Evolutionary conservation across 2,329 filamentous ascomycete genomes (phyloP).

Genomic region (Penicillium sp.): DNA sequence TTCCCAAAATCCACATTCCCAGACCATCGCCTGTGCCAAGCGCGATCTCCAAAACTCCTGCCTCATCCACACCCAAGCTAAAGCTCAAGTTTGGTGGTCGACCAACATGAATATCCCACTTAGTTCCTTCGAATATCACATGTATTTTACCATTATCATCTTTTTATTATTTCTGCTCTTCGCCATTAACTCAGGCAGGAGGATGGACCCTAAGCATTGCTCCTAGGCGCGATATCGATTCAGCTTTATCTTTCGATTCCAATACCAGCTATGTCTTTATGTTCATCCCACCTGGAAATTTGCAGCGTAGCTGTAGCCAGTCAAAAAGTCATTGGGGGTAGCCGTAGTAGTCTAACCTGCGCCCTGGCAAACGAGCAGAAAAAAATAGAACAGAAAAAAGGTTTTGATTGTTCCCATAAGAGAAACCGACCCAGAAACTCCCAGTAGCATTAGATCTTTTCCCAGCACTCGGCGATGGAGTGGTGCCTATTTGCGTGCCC

Average conservation of each 20-base stretch:
- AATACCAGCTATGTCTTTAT: slow-evolving; percentile 10
- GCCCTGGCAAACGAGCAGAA: slow-evolving; percentile 3
- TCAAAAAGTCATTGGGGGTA: slow-evolving; percentile 1
- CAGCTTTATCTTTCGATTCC: slow-evolving; percentile 7
- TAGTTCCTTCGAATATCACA: slow-evolving; percentile 9
- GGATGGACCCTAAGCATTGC: slow-evolving; percentile 12
- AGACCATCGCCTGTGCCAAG: slow-evolving; percentile 31
- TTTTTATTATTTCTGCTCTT: slow-evolving; percentile 13
- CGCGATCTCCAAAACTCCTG: slow-evolving; percentile 27
- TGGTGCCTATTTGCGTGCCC: slow-evolving; percentile 11
- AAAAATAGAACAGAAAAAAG: slow-evolving; percentile 19
- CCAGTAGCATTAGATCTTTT: slow-evolving; percentile 33
- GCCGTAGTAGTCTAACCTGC: slow-evolving; percentile 2
- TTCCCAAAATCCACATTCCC: slow-evolving; percentile 37
- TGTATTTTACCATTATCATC: slow-evolving; percentile 18
- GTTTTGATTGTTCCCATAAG: slow-evolving; percentile 33
- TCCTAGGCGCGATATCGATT: slow-evolving; percentile 13
- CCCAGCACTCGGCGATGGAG: slow-evolving; percentile 17
- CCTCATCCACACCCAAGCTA: slow-evolving; percentile 38
- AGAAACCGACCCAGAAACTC: slow-evolving; percentile 40
- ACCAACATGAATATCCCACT: slow-evolving; percentile 26
- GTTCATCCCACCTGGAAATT: neutral
- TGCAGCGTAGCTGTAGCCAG: neutral
- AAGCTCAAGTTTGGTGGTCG: slow-evolving; percentile 42
- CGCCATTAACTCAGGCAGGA: neutral